Base-by-base conservation (phyloP, 768 basidiomycete genomes). In the Termitomyces sp. region DNA sequence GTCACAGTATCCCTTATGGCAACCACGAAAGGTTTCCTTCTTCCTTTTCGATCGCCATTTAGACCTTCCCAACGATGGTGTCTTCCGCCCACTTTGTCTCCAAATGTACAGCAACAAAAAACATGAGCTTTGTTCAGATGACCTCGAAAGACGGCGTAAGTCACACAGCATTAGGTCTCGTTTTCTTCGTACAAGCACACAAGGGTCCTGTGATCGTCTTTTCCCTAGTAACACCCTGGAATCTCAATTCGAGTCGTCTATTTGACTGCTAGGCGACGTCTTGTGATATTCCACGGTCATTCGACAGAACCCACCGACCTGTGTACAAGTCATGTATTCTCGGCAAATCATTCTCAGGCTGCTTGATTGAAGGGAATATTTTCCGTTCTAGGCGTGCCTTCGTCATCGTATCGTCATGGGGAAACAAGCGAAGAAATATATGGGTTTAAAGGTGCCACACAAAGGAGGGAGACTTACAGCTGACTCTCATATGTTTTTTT, bases 401-500 rank as follows among this genome's bases (percentile, higher is more conserved):
- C 25, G 25, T 25, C 25, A 25, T 25, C 25, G 25, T 25, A 25
- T 25, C 25, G 25, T 25, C 25, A 25, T 25, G 25, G 25, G 25
- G 25, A 25, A 25, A 25, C 29, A n/a, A n/a, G 5, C n/a, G 1
- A 17, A 55, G n/a, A 9, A 50, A 55, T 5, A 32, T 17, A 17
- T 7, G 17, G 15, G 25, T 17, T 29, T 4, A 20, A 29, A 47
- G 53, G 40, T 38, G 50, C 3, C 42, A n/a, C 25, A 56, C 17
- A 10, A 48, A 53, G 37, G 25, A 60, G 25, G 25, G 25, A 25
- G 36, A 37, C 7, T 31, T 31, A 36, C 62, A 57, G 59, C 59
- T 63, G 62, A 63, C 58, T 60, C 5, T 17, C 50, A 40, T 42
- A 38, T 37, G 57, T 46, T 52, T 45, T 51, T 53, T 7, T 43